Evolutionary conservation across 345 rosid genomes (phyloP).

Genomic region (Eucalyptus guilfoylei): DNA sequence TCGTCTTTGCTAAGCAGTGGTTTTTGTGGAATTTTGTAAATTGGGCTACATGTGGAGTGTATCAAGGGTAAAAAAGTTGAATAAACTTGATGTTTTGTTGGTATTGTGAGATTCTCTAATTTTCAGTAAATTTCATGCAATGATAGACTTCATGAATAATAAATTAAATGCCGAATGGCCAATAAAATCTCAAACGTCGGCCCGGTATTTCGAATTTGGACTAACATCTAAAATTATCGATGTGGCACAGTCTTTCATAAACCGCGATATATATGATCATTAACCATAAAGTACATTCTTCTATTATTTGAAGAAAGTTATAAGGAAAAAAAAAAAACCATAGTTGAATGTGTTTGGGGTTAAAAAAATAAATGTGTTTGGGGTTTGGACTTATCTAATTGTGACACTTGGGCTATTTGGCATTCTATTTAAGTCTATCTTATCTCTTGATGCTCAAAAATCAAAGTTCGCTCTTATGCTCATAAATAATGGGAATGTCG

Average conservation of each 20-base stretch:
- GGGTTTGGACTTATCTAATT: neutral
- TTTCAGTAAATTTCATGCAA: neutral
- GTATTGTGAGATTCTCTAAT: neutral
- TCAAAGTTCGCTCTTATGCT: too few species aligned
- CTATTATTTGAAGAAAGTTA: fast-evolving
- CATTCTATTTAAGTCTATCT: neutral
- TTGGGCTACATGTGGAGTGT: neutral
- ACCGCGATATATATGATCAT: neutral
- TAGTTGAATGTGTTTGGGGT: too few species aligned
- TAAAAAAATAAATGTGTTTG: neutral
- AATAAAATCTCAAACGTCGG: fast-evolving
- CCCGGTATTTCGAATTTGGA: neutral
- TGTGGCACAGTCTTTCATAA: neutral
- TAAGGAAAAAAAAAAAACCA: neutral
- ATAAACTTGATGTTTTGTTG: too few species aligned
- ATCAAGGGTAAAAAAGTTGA: too few species aligned
- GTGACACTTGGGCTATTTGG: neutral
- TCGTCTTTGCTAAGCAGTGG: too few species aligned
- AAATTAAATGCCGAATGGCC: neutral
- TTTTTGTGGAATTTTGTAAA: neutral
- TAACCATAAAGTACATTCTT: neutral
- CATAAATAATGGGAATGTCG: too few species aligned
- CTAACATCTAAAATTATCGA: neutral
- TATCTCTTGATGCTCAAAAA: neutral
- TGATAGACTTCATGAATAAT: neutral